Percentiles rank a stretch among this genome's conserved stretches.
Evolutionary conservation across 306 rosid genomes (phyloP).

Genomic region (Dryas octopetala): DNA sequence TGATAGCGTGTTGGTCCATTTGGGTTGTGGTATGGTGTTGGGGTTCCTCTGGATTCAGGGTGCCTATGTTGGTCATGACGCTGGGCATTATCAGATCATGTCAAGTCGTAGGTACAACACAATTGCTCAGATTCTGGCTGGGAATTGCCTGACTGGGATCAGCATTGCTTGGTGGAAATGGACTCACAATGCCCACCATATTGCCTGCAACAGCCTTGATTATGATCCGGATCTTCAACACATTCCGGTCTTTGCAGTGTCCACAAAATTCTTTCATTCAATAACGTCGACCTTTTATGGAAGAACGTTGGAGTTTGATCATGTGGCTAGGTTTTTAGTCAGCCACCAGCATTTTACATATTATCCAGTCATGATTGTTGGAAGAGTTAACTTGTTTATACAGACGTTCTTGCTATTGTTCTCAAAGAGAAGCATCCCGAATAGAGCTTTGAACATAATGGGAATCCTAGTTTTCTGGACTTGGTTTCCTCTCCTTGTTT

Average conservation of each 20-base stretch:
- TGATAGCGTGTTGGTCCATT: slow-evolving; percentile 40
- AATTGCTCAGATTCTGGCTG: slow-evolving; percentile 60
- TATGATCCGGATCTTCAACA: slow-evolving; percentile 89
- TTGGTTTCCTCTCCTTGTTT: slow-evolving; percentile 77
- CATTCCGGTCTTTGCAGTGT: slow-evolving; percentile 80
- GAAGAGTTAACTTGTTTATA: slow-evolving; percentile 60
- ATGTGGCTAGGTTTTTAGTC: slow-evolving; percentile 60
- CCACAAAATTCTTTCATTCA: slow-evolving; percentile 50
- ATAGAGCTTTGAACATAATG: slow-evolving; percentile 58
- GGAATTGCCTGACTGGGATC: slow-evolving; percentile 82
- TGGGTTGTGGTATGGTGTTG: slow-evolving; percentile 60
- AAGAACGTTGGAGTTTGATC: slow-evolving; percentile 58
- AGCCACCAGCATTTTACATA: slow-evolving; percentile 80
- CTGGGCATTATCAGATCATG: slow-evolving; percentile 87
- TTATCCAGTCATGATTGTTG: slow-evolving; percentile 69
- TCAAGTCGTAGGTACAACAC: slow-evolving; percentile 34
- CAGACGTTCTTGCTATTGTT: slow-evolving; percentile 63
- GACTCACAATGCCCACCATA: slow-evolving; percentile 93
- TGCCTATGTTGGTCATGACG: slow-evolving; percentile 81
- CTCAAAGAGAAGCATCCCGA: slow-evolving; percentile 47
- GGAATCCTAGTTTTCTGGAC: slow-evolving; percentile 75
- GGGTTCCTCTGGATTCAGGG: slow-evolving; percentile 84
- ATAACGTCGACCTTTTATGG: slow-evolving; percentile 65
- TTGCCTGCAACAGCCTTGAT: slow-evolving; percentile 82
- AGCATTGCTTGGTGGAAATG: slow-evolving; percentile 98